phyloP scores from a whole-genome alignment of 768 basidiomycete species.

The Hirschioporus abietinus region DNA sequence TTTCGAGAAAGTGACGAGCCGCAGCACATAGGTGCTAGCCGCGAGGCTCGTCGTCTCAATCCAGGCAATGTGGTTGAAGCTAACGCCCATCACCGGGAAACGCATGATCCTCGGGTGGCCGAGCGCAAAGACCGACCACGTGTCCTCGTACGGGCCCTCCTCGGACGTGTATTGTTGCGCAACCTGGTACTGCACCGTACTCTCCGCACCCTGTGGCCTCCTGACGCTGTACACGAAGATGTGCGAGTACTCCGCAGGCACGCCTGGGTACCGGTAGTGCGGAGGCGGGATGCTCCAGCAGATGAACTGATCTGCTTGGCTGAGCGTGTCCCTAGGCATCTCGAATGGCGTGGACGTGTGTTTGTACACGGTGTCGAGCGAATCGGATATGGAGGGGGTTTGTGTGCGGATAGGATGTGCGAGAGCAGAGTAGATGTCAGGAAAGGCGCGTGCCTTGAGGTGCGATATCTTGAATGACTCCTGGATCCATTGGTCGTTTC shows the following conservation, averaged over 20 bases:
- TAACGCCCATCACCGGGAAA: neutral
- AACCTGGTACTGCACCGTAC: neutral
- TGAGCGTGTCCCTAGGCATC: neutral
- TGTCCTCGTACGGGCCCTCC: neutral
- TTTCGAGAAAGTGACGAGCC: neutral
- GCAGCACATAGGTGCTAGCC: neutral
- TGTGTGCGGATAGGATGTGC: neutral
- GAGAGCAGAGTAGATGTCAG: neutral
- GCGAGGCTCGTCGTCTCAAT: neutral
- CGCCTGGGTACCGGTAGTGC: neutral
- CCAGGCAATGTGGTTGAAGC: neutral
- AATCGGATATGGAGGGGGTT: neutral
- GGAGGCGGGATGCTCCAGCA: neutral
- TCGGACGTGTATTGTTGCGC: neutral
- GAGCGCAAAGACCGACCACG: neutral
- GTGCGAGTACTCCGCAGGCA: neutral
- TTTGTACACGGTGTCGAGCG: neutral
- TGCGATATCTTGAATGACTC: neutral
- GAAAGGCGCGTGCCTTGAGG: neutral
- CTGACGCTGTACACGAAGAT: neutral
- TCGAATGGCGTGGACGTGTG: neutral
- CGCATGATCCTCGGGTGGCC: neutral
- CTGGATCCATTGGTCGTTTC: neutral
- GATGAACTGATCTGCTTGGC: neutral
- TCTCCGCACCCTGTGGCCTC: neutral